Evolutionary conservation across 1,284 basidiomycete genomes (phyloP).

Genomic region (Cutaneotrichosporon spelunceum): DNA sequence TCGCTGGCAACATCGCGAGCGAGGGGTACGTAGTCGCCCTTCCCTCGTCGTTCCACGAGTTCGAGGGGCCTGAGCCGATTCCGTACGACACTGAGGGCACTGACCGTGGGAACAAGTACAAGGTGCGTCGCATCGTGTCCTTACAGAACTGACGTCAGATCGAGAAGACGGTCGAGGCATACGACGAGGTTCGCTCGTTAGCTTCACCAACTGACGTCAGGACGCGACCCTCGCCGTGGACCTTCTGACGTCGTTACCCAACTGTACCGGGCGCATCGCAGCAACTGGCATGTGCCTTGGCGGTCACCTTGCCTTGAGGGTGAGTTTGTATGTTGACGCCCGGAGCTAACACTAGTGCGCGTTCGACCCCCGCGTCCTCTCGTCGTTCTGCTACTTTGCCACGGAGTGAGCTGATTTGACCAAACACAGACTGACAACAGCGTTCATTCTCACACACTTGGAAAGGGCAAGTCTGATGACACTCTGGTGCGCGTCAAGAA

Average conservation of each 20-base stretch:
- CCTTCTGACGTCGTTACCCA: conserved; percentile 65
- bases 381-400: conserved; percentile 87
- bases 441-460: conserved; percentile 77
- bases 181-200: conserved; percentile 65
- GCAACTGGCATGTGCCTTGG: conserved; percentile 55
- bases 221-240: conserved; percentile 74
- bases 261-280: conserved; percentile 85
- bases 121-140: conserved; percentile 55
- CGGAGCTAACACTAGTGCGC: conserved; percentile 60
- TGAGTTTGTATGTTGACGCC: conserved; percentile 33
- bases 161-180: conserved; percentile 75
- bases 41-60: conserved; percentile 70
- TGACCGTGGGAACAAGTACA: conserved; percentile 82
- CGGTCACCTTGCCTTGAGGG: conserved; percentile 52
- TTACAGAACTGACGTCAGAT: conserved; percentile 55
- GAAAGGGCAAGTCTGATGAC: conserved; percentile 74
- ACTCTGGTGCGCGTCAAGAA: conserved; percentile 66
- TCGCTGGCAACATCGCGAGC: conserved; percentile 86
- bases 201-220: conserved; percentile 48
- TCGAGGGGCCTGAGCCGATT: conserved; percentile 78
- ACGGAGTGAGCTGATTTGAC: conserved; percentile 59
- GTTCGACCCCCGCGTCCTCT: conserved; percentile 76
- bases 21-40: conserved; percentile 58
- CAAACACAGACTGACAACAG: conserved; percentile 24
- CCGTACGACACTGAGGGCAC: conserved; percentile 86